Base-by-base conservation (phyloP, 129 eudicot genomes). In the Centella asiatica region DNA sequence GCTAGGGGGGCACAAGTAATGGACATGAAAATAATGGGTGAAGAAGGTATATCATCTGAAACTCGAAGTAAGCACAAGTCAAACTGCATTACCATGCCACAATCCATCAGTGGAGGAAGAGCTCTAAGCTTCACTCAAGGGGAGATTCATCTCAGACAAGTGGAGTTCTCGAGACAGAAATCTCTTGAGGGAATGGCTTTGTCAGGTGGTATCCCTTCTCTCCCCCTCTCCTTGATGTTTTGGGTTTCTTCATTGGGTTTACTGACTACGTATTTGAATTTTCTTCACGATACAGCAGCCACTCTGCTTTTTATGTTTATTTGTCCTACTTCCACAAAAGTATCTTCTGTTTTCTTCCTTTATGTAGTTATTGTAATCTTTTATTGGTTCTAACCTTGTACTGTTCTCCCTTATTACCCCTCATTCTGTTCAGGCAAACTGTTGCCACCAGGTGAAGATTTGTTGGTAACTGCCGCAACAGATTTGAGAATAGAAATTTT, bases 391-490 rank as follows among this genome's bases (percentile, higher is more conserved):
- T 34, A 34, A 19, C 5, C 14, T 10, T 34, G 31, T 22, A 34
- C n/a, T n/a, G 31, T 39, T 59, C 25, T 14, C 48, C 12, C 33
- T 31, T 39, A 31, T 47, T 49, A 20, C 20, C 17, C 44, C 15
- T 46, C 42, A 9, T 28, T 28, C 44, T 32, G 9, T 32, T 5
- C 46, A 34, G 29, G 57, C 40, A 23, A 46, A 20, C 49, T 39
- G 31, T 14, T 33, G 32, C 48, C 33, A 2, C n/a, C 14, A 6
- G 42, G 39, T 22, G 58, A 40, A 12, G 12, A 40, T 26, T 66
- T 57, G 33, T 55, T 67, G 62, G 26, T 60, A 23, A 45, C 47
- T 2, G 61, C 68, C 60, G 49, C 58, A 29, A 50, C n/a, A 24
- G 33, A 17, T 8, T 56, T 55, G 13, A 67, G 62, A 48, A 46